Conservation (phyloP, 495 filamentous ascomycete species). For the Penicillium ucsense region DNA sequence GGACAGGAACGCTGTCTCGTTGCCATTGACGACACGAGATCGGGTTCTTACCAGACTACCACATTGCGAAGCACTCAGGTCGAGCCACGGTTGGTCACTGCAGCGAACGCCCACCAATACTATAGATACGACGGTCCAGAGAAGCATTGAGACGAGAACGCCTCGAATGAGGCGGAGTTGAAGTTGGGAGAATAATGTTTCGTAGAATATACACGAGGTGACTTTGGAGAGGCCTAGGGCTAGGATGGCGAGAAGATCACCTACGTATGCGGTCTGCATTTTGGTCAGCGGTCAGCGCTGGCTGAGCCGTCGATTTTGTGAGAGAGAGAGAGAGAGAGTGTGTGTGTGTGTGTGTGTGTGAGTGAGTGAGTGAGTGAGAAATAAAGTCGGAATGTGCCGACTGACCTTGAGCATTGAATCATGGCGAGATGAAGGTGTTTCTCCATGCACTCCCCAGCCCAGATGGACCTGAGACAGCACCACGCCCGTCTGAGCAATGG, state of each 20-base stretch:
- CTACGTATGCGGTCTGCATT: slow-evolving; percentile 8
- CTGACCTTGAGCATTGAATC: slow-evolving; percentile 11
- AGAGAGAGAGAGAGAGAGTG: too few species aligned
- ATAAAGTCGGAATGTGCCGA: not conserved
- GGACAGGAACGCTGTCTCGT: too few species aligned
- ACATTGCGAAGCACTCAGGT: slow-evolving; percentile 8
- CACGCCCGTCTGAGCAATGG: slow-evolving; percentile 3
- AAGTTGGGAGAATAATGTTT: slow-evolving; percentile 5
- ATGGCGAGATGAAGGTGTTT: not conserved
- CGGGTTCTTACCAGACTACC: slow-evolving; percentile 6
- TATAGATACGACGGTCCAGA: slow-evolving; percentile 8
- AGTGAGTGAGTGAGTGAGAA: too few species aligned
- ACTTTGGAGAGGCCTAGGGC: slow-evolving; percentile 12
- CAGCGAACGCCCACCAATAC: slow-evolving; percentile 10
- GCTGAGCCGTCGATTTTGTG: too few species aligned
- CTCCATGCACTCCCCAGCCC: slow-evolving; percentile 12
- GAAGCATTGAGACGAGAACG: slow-evolving; percentile 4
- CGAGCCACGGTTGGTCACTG: slow-evolving; percentile 2
- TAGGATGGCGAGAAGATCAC: slow-evolving; percentile 13
- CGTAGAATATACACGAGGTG: slow-evolving; percentile 8
- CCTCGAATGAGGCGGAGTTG: not conserved
- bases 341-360: too few species aligned
- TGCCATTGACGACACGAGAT: not conserved
- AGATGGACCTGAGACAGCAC: slow-evolving; percentile 8
- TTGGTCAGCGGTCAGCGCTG: not conserved